These are phyloP conservation scores for Amesomyces nigricolor DNA, from an alignment of 2,329 filamentous ascomycete species.

Conservation along the genomic window DNA sequence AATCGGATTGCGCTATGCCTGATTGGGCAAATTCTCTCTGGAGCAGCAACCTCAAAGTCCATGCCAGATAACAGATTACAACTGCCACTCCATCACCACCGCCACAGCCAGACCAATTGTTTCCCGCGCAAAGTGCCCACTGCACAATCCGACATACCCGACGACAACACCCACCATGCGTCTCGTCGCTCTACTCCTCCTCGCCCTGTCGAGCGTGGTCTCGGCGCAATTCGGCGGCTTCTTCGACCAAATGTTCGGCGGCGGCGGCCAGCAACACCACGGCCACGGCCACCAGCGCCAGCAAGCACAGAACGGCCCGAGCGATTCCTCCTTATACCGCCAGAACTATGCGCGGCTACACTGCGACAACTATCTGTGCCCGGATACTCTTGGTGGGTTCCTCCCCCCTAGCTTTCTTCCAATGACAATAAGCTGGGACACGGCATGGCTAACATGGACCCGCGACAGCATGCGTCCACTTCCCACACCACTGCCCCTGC, in stretches of 20 bases:
- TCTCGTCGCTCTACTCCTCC: conserved; percentile 31
- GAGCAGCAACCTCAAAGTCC: too few species aligned
- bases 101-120: too few species aligned
- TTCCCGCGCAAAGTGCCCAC: too few species aligned
- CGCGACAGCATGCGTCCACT: conserved; percentile 72
- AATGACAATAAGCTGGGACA: too few species aligned
- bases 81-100: too few species aligned
- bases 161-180: conserved; percentile 30
- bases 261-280: conserved; percentile 40
- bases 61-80: too few species aligned
- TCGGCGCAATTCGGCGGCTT: conserved; percentile 80
- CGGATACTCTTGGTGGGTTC: conserved; percentile 64
- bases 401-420: too few species aligned
- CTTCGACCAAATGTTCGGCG: conserved; percentile 95
- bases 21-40: too few species aligned
- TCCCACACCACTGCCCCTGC: conserved; percentile 96
- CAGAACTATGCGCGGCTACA: conserved; percentile 51
- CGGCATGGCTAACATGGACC: background rate
- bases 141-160: background rate
- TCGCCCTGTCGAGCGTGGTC: conserved; percentile 57
- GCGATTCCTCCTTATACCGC: conserved; percentile 73
- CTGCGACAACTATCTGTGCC: conserved; percentile 91
- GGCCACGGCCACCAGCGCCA: conserved; percentile 52
- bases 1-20: too few species aligned
- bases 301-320: conserved; percentile 72